Evolutionary conservation across 2,329 filamentous ascomycete species (phyloP).

Genomic region (Fragosphaeria purpurea): DNA sequence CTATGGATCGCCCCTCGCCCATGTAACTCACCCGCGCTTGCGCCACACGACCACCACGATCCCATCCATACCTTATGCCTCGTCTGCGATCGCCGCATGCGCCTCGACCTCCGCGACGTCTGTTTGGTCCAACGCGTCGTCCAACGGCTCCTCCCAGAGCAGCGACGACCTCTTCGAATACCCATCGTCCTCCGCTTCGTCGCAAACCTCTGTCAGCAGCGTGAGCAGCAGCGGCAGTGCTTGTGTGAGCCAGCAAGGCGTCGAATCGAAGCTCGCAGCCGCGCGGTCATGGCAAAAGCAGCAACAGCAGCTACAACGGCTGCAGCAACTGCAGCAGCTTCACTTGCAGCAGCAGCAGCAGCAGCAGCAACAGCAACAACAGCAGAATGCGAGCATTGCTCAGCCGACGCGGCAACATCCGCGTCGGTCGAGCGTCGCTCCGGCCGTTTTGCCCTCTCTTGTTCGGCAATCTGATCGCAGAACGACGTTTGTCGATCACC

Average conservation of each 20-base stretch:
- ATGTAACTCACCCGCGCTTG: conserved; percentile 21
- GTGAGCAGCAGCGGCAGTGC: conserved; percentile 2
- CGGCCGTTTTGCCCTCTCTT: conserved; percentile 60
- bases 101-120: conserved; percentile 68
- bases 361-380: conserved; percentile 2
- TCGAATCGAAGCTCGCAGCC: conserved; percentile 4
- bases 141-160: conserved; percentile 8
- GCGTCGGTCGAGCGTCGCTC: conserved; percentile 45
- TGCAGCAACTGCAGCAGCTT: background rate
- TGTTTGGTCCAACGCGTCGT: conserved; percentile 59
- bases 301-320: background rate
- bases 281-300: conserved; percentile 8
- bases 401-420: conserved; percentile 54
- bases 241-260: conserved; percentile 4
- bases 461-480: conserved; percentile 86
- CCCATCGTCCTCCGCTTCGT: conserved; percentile 7
- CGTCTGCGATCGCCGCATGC: conserved; percentile 57
- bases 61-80: conserved; percentile 45
- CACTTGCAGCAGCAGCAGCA: conserved; percentile 3
- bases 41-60: conserved; percentile 33
- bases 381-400: conserved; percentile 13
- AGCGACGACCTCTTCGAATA: conserved; percentile 14
- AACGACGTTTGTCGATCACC: conserved; percentile 88
- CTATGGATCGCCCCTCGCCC: conserved; percentile 42
- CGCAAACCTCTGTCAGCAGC: conserved; percentile 12